Conservation (phyloP, 257 asterid genomes). For the Fraxinus americana region DNA sequence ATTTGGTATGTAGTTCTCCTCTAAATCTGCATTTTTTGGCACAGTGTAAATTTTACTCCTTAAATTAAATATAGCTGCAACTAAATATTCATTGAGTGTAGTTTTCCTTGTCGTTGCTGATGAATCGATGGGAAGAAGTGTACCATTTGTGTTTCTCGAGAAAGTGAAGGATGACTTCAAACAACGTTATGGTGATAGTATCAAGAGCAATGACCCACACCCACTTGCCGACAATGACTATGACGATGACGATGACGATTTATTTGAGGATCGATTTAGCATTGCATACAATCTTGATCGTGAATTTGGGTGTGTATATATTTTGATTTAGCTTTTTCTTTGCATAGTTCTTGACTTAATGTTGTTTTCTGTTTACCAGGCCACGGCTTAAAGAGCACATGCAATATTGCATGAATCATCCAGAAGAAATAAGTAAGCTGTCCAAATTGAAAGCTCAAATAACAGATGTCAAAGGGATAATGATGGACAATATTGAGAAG, state of each 20-base stretch:
- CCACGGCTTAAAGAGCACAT: conserved; percentile 95
- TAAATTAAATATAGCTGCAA: background rate
- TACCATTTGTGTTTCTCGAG: conserved; percentile 95
- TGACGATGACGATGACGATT: conserved; percentile 58
- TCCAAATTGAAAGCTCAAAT: conserved; percentile 93
- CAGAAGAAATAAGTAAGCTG: conserved; percentile 93
- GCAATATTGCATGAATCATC: conserved; percentile 93
- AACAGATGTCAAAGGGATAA: conserved; percentile 97
- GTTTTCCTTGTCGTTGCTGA: conserved; percentile 97
- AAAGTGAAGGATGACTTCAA: conserved; percentile 94
- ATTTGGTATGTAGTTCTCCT: conserved; percentile 60
- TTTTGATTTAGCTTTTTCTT: background rate
- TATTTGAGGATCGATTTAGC: conserved; percentile 91
- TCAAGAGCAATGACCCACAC: conserved; percentile 64
- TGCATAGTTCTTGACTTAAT: conserved; percentile 11
- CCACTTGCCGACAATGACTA: conserved; percentile 76
- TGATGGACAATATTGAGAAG: conserved; percentile 99
- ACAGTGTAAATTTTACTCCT: conserved; percentile 12
- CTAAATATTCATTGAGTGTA: conserved; percentile 34
- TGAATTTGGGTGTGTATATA: conserved; percentile 77
- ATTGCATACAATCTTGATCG: conserved; percentile 96
- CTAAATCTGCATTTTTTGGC: background rate
- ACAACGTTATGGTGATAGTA: conserved; percentile 72
- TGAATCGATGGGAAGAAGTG: conserved; percentile 87
- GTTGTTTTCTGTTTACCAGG: conserved; percentile 39